Conservation (phyloP, 352 stramenopile species). For the Phytophthora uliginosa region DNA sequence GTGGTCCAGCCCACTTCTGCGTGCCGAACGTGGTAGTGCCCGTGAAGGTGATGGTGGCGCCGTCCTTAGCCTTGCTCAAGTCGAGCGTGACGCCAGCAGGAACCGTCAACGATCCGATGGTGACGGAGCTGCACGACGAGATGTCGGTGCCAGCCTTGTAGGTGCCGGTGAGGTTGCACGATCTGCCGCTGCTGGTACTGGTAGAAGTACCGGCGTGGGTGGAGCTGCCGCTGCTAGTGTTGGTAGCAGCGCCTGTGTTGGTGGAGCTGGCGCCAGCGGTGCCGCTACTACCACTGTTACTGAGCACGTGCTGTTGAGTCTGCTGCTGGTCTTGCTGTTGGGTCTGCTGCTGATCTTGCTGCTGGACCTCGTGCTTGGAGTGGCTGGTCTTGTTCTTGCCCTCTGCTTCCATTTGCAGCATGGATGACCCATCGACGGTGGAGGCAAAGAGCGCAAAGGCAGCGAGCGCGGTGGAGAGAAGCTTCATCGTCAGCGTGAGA, state of each 20-base stretch:
- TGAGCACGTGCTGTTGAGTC: conserved; percentile 5
- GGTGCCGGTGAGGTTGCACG: conserved; percentile 35
- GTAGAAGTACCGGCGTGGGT: not conserved
- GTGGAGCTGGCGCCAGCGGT: not conserved
- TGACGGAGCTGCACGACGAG: conserved; percentile 35
- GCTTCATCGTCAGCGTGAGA: conserved; percentile 14
- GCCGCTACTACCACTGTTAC: not conserved
- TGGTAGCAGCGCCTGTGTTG: not conserved
- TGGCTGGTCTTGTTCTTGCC: conserved; percentile 13
- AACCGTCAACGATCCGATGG: conserved; percentile 24
- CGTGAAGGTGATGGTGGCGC: conserved; percentile 36
- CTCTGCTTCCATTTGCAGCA: conserved; percentile 21
- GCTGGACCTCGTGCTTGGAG: not conserved
- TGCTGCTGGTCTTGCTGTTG: conserved; percentile 27
- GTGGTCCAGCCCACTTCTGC: conserved; percentile 36
- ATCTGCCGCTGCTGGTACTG: conserved; percentile 10
- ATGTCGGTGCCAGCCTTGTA: conserved; percentile 40
- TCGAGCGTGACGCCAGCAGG: conserved; percentile 27
- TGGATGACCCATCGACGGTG: conserved; percentile 15
- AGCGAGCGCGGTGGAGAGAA: conserved; percentile 15
- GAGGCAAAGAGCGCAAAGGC: conserved; percentile 16
- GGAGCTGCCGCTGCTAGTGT: not conserved
- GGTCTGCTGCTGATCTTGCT: conserved; percentile 4
- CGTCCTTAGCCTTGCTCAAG: conserved; percentile 33
- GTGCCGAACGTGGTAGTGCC: conserved; percentile 46